A percentile compares a stretch with the other conserved stretches of the same genome.
Evolutionary conservation across 371 early-diverging fungal genomes (phyloP).

Genomic region (Mucor piriformis): DNA sequence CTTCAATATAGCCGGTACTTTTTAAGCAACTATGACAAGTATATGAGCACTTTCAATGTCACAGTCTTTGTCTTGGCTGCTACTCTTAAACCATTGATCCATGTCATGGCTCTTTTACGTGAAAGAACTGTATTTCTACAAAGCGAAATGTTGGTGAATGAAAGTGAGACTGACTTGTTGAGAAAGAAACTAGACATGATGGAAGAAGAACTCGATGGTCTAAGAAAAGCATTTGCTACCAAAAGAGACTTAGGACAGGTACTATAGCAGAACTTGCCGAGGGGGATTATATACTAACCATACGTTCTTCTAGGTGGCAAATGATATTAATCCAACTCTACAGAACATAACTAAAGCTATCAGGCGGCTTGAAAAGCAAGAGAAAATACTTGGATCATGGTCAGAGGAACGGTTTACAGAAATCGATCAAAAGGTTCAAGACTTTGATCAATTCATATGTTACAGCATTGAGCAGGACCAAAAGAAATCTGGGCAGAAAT

Average conservation of each 20-base stretch:
- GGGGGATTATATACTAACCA: slow-evolving; percentile 8
- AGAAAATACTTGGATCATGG: slow-evolving; percentile 53
- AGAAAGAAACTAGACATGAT: slow-evolving; percentile 48
- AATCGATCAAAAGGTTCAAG: slow-evolving; percentile 59
- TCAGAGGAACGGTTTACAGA: slow-evolving; percentile 58
- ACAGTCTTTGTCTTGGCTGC: slow-evolving; percentile 65
- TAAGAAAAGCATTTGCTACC: slow-evolving; percentile 66
- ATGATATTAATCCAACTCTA: slow-evolving; percentile 38
- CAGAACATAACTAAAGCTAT: slow-evolving; percentile 60
- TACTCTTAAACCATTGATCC: slow-evolving; percentile 56
- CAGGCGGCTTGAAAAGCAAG: slow-evolving; percentile 64
- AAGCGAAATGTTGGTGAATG: slow-evolving; percentile 48
- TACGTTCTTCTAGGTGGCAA: slow-evolving; percentile 29
- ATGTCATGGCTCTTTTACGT: slow-evolving; percentile 50
- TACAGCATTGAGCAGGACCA: slow-evolving; percentile 63
- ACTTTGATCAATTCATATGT: slow-evolving; percentile 59
- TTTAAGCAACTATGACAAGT: slow-evolving; percentile 59
- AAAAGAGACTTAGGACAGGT: slow-evolving; percentile 66
- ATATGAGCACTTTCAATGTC: slow-evolving; percentile 62
- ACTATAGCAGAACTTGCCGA: background rate
- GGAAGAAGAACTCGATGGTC: slow-evolving; percentile 57
- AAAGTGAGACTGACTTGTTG: slow-evolving; percentile 50
- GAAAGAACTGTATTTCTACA: slow-evolving; percentile 60
- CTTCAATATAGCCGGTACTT: slow-evolving; percentile 58
- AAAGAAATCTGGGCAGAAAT: slow-evolving; percentile 30